Base-by-base conservation (phyloP, 2,329 filamentous ascomycete genomes). In the Fusarium drepaniforme region DNA sequence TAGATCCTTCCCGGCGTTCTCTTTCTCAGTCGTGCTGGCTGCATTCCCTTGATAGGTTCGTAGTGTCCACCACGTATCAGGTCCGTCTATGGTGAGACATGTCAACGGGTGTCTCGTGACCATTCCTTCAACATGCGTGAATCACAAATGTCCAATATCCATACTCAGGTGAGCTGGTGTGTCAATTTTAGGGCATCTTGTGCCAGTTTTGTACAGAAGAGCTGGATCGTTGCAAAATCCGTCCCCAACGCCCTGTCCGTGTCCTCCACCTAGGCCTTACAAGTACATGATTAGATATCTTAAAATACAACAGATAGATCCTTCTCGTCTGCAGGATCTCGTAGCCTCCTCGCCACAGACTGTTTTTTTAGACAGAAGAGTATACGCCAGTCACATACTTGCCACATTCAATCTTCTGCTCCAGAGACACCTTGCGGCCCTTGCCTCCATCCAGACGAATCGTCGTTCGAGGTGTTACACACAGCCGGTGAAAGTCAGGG, bases 331-430 rank as follows among this genome's bases (percentile, higher is more conserved):
- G 65, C 42, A 67, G 42, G 67, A 21, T 35, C 49, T 13, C 38
- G 21, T 46, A 56, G 25, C 38, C 40, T 8, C 49, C 12, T 57
- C 35, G 16, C 38, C 28, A 21, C 33, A 23, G 38, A 40, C 64
- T 67, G 53, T 30, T 49, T 58, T 58, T 12, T 81, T 79, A 91
- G 40, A 88, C 84, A 8, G 86, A 86, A 42, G 94, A 97, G 84
- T 97, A 98, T 5, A 98, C 93, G 18, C 92, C 94, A 67, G 93
- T 96, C 15, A 96, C 92, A 73, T 90, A 92, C 72, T 93, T 90
- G 21, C 96, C 96, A 81, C 96, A 98, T 82, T 97, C 94, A 13
- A 98, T 92, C 77, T 92, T 92, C 85, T 98, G 96, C 85, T 98
- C 95, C 75, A 97, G 85, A 65, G 88, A 92, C 18, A 93, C 92